Evolutionary conservation across 1,284 basidiomycete species (phyloP).

Genomic region (Xerocomus amazonicus): DNA sequence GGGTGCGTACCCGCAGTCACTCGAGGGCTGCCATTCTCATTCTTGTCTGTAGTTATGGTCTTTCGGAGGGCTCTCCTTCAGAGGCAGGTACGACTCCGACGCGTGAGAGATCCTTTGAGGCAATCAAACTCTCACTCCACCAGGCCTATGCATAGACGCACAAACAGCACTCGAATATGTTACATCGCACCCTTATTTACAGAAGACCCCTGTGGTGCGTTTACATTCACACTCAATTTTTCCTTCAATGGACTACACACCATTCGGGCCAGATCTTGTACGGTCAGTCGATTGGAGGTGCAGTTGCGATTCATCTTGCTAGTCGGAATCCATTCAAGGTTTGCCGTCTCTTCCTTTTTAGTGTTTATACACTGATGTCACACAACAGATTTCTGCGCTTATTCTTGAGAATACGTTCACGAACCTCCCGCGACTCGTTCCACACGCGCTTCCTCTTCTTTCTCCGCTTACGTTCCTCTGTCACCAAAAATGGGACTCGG

Average conservation of each 20-base stretch:
- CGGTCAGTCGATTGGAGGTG: conserved; percentile 96
- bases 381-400: conserved; percentile 61
- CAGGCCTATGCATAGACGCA: conserved; percentile 78
- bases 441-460: conserved; percentile 76
- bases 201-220: conserved; percentile 63
- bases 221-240: neutral
- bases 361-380: neutral
- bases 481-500: conserved; percentile 89
- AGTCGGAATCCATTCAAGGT: conserved; percentile 74
- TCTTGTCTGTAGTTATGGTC: conserved; percentile 61
- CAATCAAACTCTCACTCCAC: neutral
- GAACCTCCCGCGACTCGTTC: conserved; percentile 77
- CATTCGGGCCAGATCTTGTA: conserved; percentile 62
- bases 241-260: conserved; percentile 1
- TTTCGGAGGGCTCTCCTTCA: conserved; percentile 77
- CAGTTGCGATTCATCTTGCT: conserved; percentile 87
- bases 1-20: conserved; percentile 47
- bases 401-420: conserved; percentile 94
- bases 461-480: conserved; percentile 79
- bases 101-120: neutral
- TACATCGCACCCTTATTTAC: conserved; percentile 63
- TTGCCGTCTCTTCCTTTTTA: conserved; percentile 12
- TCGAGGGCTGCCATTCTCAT: conserved; percentile 1
- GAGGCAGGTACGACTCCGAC: conserved; percentile 61
- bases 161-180: conserved; percentile 80